A percentile compares a stretch with the other conserved stretches of the same genome.
phyloP scores from a whole-genome alignment of 345 rosid species.

The Moricandia moricandioides region DNA sequence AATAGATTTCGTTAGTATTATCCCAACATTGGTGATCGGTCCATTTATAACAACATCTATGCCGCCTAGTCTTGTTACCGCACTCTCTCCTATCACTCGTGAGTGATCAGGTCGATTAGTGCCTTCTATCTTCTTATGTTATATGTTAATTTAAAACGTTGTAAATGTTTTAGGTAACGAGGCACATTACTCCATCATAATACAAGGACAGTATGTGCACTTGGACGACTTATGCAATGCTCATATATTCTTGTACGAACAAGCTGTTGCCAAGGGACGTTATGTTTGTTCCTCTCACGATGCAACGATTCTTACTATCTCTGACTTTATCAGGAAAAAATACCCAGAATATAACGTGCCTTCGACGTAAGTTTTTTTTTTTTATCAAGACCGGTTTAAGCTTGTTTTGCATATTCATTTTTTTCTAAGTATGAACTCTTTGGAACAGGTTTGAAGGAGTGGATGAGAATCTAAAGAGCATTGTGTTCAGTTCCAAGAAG shows the following conservation, averaged over 20 bases:
- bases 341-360: constrained; percentile 70
- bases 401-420: background rate
- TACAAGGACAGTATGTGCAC: constrained; percentile 82
- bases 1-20: constrained; percentile 69
- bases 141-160: background rate
- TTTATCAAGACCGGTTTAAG: background rate
- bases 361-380: constrained; percentile 42
- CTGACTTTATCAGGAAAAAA: constrained; percentile 47
- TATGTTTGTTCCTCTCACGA: constrained; percentile 71
- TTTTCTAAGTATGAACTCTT: background rate
- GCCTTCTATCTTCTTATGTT: background rate
- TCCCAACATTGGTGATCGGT: constrained; percentile 82
- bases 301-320: constrained; percentile 58
- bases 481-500: constrained; percentile 61
- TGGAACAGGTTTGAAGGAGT: constrained; percentile 56
- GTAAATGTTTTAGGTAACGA: constrained; percentile 59
- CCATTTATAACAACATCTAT: constrained; percentile 72
- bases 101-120: constrained; percentile 30
- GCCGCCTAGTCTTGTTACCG: constrained; percentile 94
- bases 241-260: constrained; percentile 70
- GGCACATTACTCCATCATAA: constrained; percentile 70
- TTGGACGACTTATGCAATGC: constrained; percentile 84
- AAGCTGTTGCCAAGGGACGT: constrained; percentile 71
- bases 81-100: constrained; percentile 75
- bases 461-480: constrained; percentile 48